Base-by-base conservation (phyloP, 306 rosid species). In the Styphnolobium japonicum region DNA sequence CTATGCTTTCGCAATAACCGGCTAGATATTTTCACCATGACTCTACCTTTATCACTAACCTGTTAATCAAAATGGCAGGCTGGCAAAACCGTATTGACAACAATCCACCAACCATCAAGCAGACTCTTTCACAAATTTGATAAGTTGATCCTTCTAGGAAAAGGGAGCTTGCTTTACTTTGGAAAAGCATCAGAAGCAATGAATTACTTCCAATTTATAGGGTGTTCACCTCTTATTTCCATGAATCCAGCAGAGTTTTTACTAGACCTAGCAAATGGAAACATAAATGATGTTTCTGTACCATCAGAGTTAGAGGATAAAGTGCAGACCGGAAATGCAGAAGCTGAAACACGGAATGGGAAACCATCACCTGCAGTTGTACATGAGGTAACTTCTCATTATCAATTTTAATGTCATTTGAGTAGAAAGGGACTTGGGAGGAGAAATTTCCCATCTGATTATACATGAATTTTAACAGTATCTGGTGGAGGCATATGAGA, bases 71-170 rank as follows among this genome's bases (percentile, higher is more conserved):
- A 52, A 57, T 85, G 27, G 45, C 91, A 95, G 98, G 98, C 96
- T n/a, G 99, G 98, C 34, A 96, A 96, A 82, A 93, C 99, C 6
- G 93, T 93, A 36, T 90, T 93, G 85, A 93, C 97, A 63, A 96
- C 99, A 39, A 96, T 96, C 63, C 99, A 96, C 83, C 99, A 96
- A 63, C 99, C 99, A 73, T 96, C 99, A 64, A 96, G 99, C 73
- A 90, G 99, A 79, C 91, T 93, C 14, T 96, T 96, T 72, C 97
- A 93, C 85, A 96, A 88, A 80, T 96, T 96, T 58, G 98, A 93
- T 70, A 96, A 96, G 88, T 82, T 96, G 82, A 91, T 93, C 66
- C 98, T 96, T 85, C 85, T 96, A 21, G 99, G 99, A 75, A 96
- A 89, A 82, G 99, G 99, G 68, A 91, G 88, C 79, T 86, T 93